Conservation (phyloP, 352 stramenopile species). For the Pythium grandisporangium region DNA sequence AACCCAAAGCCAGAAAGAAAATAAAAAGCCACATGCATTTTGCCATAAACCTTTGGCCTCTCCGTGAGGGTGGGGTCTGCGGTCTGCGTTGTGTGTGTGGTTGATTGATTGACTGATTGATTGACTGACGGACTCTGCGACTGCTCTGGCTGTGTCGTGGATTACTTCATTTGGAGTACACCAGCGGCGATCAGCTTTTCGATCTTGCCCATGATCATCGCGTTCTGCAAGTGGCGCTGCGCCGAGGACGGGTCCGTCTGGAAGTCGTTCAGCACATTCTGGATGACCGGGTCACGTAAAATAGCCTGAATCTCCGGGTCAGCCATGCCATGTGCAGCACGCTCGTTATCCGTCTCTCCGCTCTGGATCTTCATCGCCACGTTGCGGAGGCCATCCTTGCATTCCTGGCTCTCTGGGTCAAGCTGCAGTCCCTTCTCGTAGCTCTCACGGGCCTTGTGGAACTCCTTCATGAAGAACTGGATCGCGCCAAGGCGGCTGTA, state of each 20-base stretch:
- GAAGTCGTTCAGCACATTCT: constrained; percentile 98
- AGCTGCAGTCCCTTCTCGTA: constrained; percentile 95
- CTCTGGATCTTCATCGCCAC: constrained; percentile 92
- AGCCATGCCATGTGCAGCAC: constrained; percentile 95
- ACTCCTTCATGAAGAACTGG: constrained; percentile 99
- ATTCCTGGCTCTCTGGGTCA: constrained; percentile 93
- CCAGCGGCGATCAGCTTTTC: constrained; percentile 98
- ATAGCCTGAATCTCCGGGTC: constrained; percentile 99
- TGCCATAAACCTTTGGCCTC: too few relatives aligned
- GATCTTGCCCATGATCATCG: constrained; percentile 95
- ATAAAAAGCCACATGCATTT: too few relatives aligned
- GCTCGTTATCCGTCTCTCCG: constrained; percentile 94
- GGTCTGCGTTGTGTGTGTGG: too few relatives aligned
- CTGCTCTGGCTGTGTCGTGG: too few relatives aligned
- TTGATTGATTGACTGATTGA: too few relatives aligned
- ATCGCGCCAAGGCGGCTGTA: constrained; percentile 98
- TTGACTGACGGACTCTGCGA: too few relatives aligned
- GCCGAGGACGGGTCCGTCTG: constrained; percentile 90
- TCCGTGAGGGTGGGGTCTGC: too few relatives aligned
- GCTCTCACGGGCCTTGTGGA: constrained; percentile 97
- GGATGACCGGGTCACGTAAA: constrained; percentile 95
- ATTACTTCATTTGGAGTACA: constrained; percentile 93
- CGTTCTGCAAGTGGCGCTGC: constrained; percentile 92
- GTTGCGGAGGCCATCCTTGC: constrained; percentile 93
- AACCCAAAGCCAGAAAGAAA: too few relatives aligned